Base-by-base conservation (phyloP, 2,329 filamentous ascomycete genomes). In the Xylariales sp. region DNA sequence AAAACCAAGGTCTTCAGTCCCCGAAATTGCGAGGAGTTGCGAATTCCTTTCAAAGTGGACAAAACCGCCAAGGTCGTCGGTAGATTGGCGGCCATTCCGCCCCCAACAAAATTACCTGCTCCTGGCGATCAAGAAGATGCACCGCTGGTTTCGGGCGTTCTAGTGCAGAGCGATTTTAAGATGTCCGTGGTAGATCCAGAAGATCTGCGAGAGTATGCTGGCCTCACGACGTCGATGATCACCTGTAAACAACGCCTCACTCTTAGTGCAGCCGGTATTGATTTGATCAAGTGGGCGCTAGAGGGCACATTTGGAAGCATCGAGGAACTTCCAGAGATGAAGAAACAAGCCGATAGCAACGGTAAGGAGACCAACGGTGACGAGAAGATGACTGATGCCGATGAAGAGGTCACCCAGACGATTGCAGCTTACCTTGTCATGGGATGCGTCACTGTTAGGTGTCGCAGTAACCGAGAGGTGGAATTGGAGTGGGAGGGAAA, bases 401-500 rank as follows among this genome's bases (percentile, higher is more conserved):
- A 87, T 44, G 81, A 86, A 45, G 79, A 86, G 47, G 63, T 83
- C 14, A 62, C 71, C 5, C 62, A 66, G 49, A 58, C 78, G 41
- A 59, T 76, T 42, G 66, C 77, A 36, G 67, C 76, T 4, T 83
- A 83, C 50, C 65, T 81, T 19, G 79, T 98, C 53, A 97, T 98
- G 91, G 91, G 89, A 46, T 93, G 86, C 61, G 81, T 96, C 19
- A 79, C 79, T 6, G 81, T 97, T n/a, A 78, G 83, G 15, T 89
- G 93, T 62, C 76, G 76, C 46, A 76, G 71, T 44, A 83, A 80
- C 48, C 86, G 90, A 40, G 83, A 93, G 55, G 78, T 96, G 5
- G 89, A 94, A 59, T 71, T 97, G 3, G 89, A 95, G 63, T 98
- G 93, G 93, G 91, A 97, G 60, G 93, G 90, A 41, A 98, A 97